Evolutionary conservation across 2,329 filamentous ascomycete species (phyloP).

Genomic region (Pseudogymnoascus sp.): DNA sequence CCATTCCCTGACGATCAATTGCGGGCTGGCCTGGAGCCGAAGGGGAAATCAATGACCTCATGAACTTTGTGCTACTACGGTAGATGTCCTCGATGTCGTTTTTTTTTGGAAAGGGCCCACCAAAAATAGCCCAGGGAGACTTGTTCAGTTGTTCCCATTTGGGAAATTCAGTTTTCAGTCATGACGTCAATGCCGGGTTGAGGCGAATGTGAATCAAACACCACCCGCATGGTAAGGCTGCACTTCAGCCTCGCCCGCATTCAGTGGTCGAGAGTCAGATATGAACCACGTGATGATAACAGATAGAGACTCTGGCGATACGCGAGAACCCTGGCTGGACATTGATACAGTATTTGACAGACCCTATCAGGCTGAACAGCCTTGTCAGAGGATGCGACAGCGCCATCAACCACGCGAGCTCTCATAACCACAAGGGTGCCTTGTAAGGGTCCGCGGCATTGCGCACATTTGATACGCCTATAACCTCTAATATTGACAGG

Average conservation of each 20-base stretch:
- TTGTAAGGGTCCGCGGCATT: neutral
- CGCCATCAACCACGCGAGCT: neutral
- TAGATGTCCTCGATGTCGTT: neutral
- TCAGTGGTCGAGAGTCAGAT: neutral
- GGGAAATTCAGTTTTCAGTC: neutral
- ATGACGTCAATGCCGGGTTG: conserved; percentile 1
- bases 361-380: neutral
- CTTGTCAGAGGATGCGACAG: neutral
- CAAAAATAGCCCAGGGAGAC: neutral
- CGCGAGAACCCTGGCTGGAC: neutral
- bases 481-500: neutral
- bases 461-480: neutral
- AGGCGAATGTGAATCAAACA: conserved; percentile 2
- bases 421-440: neutral
- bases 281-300: neutral
- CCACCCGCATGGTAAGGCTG: neutral
- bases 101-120: neutral
- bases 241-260: neutral
- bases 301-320: neutral
- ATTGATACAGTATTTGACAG: neutral
- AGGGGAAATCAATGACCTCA: neutral
- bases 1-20: conserved; percentile 1
- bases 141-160: neutral
- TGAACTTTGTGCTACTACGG: neutral
- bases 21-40: neutral